These are phyloP conservation scores for Trichoderma harzianum DNA, from an alignment of 2,329 filamentous ascomycete species.

Conservation along the genomic window DNA sequence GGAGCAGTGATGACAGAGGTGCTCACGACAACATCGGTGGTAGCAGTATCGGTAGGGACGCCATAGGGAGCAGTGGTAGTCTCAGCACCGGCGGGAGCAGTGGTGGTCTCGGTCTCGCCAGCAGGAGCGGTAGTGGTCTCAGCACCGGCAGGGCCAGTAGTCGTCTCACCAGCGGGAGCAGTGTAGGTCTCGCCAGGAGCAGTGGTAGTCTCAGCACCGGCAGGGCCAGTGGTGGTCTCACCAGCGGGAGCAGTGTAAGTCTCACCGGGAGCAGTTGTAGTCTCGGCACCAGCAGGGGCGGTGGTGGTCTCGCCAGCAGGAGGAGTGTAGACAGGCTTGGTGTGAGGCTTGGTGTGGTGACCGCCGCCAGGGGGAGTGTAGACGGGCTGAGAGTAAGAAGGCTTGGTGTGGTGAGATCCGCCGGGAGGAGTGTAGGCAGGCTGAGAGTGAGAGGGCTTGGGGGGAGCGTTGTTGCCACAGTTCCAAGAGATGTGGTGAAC, in stretches of 20 bases:
- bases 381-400: background rate
- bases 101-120: conserved; percentile 20
- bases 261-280: background rate
- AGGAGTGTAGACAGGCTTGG: conserved; percentile 2
- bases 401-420: background rate
- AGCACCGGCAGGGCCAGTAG: conserved; percentile 9
- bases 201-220: conserved; percentile 20
- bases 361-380: conserved; percentile 3
- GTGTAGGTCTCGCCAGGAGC: conserved; percentile 1
- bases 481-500: conserved; percentile 61
- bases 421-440: background rate
- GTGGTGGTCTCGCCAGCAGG: conserved; percentile 5
- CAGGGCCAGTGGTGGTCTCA: background rate
- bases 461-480: conserved; percentile 14
- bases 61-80: conserved; percentile 19
- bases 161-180: background rate
- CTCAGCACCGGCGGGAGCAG: conserved; percentile 23
- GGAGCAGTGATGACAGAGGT: conserved; percentile 18
- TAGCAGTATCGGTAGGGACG: background rate
- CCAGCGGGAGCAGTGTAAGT: conserved; percentile 10
- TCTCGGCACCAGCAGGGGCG: background rate
- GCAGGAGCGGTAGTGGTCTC: conserved; percentile 30
- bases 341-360: background rate
- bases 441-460: background rate
- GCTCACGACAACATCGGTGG: background rate